phyloP scores from a whole-genome alignment of 169 alveolate genomes.

The Plasmodium knowlesi region DNA sequence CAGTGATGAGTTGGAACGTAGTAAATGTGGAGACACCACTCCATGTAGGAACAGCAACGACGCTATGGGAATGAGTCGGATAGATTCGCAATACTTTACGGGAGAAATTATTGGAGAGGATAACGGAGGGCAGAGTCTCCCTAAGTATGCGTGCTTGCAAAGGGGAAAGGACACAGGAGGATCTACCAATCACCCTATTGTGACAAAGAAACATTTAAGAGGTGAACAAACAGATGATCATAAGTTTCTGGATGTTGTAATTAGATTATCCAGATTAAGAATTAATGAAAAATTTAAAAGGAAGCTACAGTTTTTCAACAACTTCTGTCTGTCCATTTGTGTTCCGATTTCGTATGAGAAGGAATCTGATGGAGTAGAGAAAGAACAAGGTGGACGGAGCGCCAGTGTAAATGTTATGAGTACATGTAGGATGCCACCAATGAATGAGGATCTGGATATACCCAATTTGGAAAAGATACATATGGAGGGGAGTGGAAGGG shows the following conservation, averaged over 20 bases:
- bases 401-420: neutral
- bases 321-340: conserved; percentile 15
- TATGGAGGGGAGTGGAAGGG: neutral
- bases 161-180: neutral
- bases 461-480: neutral
- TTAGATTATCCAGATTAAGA: conserved; percentile 4
- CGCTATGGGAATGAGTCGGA: neutral
- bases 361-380: neutral
- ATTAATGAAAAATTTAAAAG: neutral
- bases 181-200: neutral
- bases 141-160: neutral
- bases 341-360: conserved; percentile 22
- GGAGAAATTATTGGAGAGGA: neutral
- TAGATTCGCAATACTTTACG: conserved; percentile 6
- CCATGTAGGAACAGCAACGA: neutral
- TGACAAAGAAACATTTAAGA: conserved; percentile 5
- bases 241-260: neutral
- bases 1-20: neutral
- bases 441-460: neutral
- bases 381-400: neutral
- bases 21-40: neutral
- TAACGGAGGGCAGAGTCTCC: neutral
- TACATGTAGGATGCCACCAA: neutral
- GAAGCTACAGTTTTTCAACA: neutral
- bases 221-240: neutral